Base-by-base conservation (phyloP, 768 basidiomycete species). In the Mycena latifolia region DNA sequence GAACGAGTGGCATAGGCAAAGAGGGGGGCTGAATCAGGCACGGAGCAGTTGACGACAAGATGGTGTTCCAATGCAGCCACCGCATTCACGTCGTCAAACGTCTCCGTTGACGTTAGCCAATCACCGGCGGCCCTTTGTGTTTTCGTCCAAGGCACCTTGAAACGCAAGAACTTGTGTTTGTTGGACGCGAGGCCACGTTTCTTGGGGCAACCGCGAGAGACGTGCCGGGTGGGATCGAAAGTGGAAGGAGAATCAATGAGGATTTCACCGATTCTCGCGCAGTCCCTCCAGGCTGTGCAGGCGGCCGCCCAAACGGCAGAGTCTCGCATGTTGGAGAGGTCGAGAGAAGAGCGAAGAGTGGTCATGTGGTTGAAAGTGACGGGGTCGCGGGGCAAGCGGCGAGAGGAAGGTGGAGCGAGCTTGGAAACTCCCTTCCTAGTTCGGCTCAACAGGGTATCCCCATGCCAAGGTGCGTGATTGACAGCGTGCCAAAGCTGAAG, bases 81-180 rank as follows among this genome's bases (percentile, higher is more conserved):
- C 1, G 45, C 33, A n/a, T 60, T 37, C 7, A 60, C 58, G 8
- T 51, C 48, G 35, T 60, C 48, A 11, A 37, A 76, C 71, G 76
- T 76, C 53, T 52, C 74, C 75, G 54, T 75, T 73, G 76, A 73
- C 72, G 71, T 50, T 2, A 60, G 35, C 58, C 50, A 52, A 17
- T 60, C 59, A 15, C 59, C n/a, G n/a, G n/a, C 59, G 3, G 48
- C 7, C 20, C 8, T n/a, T 2, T 22, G 18, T 3, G 50, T 60
- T 12, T 51, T 60, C 2, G 59, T 51, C 50, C 50, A 52, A 1
- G 59, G 59, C 0, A 60, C 39, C 14, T 52, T 60, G 39, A 60
- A 51, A 1, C n/a, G 35, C 12, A 60, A 5, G 12, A 52, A 60
- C 12, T 39, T 29, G 20, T 60, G 59, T 4, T 24, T 24, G 17